Base-by-base conservation (phyloP, 495 filamentous ascomycete species). In the Beverwykella pulmonaria region DNA sequence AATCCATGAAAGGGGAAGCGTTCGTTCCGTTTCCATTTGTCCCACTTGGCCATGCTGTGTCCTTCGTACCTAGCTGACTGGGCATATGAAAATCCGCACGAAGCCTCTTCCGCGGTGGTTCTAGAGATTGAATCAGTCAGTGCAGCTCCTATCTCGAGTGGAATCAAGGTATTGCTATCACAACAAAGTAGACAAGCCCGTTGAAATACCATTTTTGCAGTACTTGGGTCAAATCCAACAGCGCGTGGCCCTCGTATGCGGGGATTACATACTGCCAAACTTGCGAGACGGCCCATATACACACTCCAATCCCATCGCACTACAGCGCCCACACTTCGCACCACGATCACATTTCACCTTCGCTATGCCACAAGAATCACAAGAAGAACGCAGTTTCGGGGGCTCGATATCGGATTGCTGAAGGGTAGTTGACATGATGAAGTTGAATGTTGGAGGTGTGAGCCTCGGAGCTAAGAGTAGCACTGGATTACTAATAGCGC, bases 291-390 rank as follows among this genome's bases (percentile, higher is more conserved):
- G 32, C 9, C 53, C 32, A 41, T 57, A 57, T 1, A 57, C 53
- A 41, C 53, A 57, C 14, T 27, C 19, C 20, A 41, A 23, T 1
- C 29, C 17, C 30, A 57, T 2, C 32, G 32, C 10, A 22, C 12
- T 39, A 25, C 53, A 57, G 17, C 53, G 53, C 3, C 27, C 30
- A 25, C 53, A 57, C 12, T 39, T 3, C 14, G 32, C 14, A 23
- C 53, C 30, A 7, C 53, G 53, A 15, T 57, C 53, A 25, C 53
- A 57, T 23, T 57, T 57, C 15, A 39, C 34, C 32, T 57, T 57
- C 29, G 53, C 53, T 1, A 41, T 41, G 14, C 53, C 53, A 32
- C 53, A 57, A 32, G 30, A 29, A 39, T 57, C 53, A 30, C 53
- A 57, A 7, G 53, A 57, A 20, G 53, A 57, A 7, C 53, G 53